Evolutionary conservation across 176 grass and related monocot genomes (phyloP).

Genomic region (Aegilops longissima): DNA sequence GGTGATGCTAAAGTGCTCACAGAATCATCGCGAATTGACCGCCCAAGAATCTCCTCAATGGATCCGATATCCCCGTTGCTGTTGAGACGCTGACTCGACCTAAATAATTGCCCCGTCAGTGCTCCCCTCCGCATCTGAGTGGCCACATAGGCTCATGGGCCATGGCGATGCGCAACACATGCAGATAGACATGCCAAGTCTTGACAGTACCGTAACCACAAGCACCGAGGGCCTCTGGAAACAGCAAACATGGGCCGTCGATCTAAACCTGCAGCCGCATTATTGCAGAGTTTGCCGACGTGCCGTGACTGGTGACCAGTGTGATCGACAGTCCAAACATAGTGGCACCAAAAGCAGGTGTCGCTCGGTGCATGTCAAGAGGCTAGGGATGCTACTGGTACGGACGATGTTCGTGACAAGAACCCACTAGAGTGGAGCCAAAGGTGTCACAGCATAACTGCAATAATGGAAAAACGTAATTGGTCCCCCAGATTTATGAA

Average conservation of each 20-base stretch:
- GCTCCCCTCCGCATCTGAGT: no score
- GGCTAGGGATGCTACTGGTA: background rate
- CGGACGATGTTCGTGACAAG: slow-evolving; percentile 26
- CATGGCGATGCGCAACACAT: background rate
- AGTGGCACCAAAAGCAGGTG: slow-evolving; percentile 19
- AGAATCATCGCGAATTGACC: slow-evolving; percentile 35
- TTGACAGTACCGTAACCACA: background rate
- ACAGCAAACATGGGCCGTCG: background rate
- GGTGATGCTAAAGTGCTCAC: slow-evolving; percentile 6
- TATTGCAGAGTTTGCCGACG: background rate
- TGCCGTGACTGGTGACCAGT: background rate
- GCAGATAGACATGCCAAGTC: no score
- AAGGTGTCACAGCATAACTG: background rate
- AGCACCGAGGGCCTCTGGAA: background rate
- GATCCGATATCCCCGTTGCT: slow-evolving; percentile 17
- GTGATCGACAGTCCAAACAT: background rate
- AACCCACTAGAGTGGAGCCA: slow-evolving; percentile 28
- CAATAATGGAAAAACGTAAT: slow-evolving; percentile 29
- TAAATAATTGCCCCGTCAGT: background rate
- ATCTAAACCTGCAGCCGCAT: background rate
- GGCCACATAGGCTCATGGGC: background rate
- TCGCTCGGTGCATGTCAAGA: background rate
- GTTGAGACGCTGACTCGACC: slow-evolving; percentile 30
- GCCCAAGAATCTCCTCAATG: background rate
- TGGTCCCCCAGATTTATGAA: slow-evolving; percentile 4